Evolutionary conservation across 768 basidiomycete genomes (phyloP), one percentile per base, ranked within the genome.

Genomic region (Neoboletus brunneissimus): DNA sequence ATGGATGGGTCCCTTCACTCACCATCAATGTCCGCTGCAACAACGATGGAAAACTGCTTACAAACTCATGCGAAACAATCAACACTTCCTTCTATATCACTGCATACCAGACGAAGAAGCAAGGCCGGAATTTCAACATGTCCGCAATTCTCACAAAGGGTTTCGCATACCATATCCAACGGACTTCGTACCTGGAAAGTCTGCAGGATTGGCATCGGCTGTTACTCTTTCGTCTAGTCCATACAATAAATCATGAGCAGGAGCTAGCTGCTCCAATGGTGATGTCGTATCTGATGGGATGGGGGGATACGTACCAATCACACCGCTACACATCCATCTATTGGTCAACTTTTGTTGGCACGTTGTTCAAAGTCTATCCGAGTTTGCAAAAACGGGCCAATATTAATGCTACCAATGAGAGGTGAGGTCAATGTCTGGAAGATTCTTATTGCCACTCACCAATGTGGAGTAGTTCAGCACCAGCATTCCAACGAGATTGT

Each of bases 211-310:
- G 51, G 1, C 70, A 76, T 6, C 48, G 63, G 0, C 22, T 74
- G 1, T 54, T 79, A 1, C 32, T 79, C 0, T 75, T 74, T 35
- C 59, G 68, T 0, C 41, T 75, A 0, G 58, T 70, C 1, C 55
- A 78, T 59, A 56, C 67, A 0, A 55, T 78, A 0, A 79, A 73
- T 45, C 40, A 58, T 0, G 69, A 77, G 46, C 76, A 77, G 53
- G 79, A 80, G 42, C 40, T 76, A 0, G 56, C 69, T 0, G 76
- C 62, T 0, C 74, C 75, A 1, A 72, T 75, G 70, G 73, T 79
- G 0, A 69, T 77, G 0, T 66, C 67, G 0, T 78, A 78, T 44
- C 60, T 81, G 0, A 78, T 79, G 77, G 76, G 74, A 3, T 79
- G 75, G 76, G 76, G 75, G 0, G 76, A 81, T 48, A 35, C 29